Evolutionary conservation across 2,329 filamentous ascomycete genomes (phyloP).

Genomic region (Rhynchosporium secalis): DNA sequence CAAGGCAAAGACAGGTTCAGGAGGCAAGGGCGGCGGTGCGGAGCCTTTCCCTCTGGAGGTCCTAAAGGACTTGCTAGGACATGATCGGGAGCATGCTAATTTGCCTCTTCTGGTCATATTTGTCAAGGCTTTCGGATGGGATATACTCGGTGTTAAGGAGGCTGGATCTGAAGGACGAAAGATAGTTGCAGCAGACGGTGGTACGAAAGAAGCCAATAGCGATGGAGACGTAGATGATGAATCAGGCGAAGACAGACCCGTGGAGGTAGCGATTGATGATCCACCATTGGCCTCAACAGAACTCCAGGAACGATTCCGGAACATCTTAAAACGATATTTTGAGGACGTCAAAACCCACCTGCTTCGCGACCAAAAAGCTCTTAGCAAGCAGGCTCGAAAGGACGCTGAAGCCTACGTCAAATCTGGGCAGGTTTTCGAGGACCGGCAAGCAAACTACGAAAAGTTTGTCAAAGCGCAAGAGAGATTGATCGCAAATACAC

Average conservation of each 20-base stretch:
- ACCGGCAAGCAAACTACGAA: conserved; percentile 93
- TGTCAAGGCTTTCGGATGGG: conserved; percentile 95
- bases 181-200: conserved; percentile 77
- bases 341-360: conserved; percentile 90
- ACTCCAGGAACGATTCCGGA: conserved; percentile 81
- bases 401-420: conserved; percentile 99
- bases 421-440: conserved; percentile 96
- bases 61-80: conserved; percentile 91
- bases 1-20: conserved; percentile 55
- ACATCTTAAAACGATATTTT: conserved; percentile 83
- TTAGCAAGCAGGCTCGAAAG: conserved; percentile 82
- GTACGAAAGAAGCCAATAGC: conserved; percentile 49
- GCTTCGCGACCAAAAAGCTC: conserved; percentile 85
- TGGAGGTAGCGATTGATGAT: conserved; percentile 56
- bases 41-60: conserved; percentile 97
- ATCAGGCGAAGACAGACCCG: conserved; percentile 48
- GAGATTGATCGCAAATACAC: conserved; percentile 84
- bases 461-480: conserved; percentile 92
- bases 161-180: conserved; percentile 77
- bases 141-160: conserved; percentile 79
- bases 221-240: conserved; percentile 51
- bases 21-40: conserved; percentile 64
- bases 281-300: conserved; percentile 74
- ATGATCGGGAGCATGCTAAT: conserved; percentile 91
- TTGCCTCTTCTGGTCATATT: conserved; percentile 90